Percentiles rank a stretch among this genome's conserved stretches.
phyloP scores from a whole-genome alignment of 2,329 filamentous ascomycete genomes.

The Neophaeococcomyces mojaviensis region DNA sequence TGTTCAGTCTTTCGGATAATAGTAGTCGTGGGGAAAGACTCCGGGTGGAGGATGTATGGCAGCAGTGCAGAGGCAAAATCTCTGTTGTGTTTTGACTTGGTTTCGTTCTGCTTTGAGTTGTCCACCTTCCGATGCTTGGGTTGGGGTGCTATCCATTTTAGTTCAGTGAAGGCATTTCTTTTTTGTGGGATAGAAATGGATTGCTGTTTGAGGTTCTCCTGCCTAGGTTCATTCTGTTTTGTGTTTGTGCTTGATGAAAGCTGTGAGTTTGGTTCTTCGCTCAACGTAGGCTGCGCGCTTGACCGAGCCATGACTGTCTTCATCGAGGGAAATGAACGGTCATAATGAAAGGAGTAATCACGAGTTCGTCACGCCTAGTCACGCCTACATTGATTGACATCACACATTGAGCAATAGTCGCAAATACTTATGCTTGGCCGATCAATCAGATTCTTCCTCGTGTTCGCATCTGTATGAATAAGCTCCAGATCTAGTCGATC shows the following conservation, averaged over 20 bases:
- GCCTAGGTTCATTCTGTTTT: neutral
- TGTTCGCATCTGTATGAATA: too few species aligned
- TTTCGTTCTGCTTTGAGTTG: constrained; percentile 1
- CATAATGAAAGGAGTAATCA: too few species aligned
- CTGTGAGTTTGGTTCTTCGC: neutral
- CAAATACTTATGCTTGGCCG: too few species aligned
- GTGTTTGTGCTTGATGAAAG: neutral
- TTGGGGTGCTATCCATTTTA: constrained; percentile 43
- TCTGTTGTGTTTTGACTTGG: neutral
- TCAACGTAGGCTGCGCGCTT: too few species aligned
- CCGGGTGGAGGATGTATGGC: constrained; percentile 58
- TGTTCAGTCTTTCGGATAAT: constrained; percentile 56
- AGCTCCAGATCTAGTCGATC: too few species aligned
- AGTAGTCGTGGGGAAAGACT: constrained; percentile 52
- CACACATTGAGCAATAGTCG: too few species aligned
- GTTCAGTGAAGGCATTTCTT: constrained; percentile 38
- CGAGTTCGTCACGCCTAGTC: too few species aligned
- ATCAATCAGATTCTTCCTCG: too few species aligned
- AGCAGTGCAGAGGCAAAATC: constrained; percentile 45
- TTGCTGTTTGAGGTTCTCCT: neutral
- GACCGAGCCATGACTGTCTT: too few species aligned
- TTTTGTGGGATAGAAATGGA: constrained; percentile 24
- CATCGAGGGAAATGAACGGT: too few species aligned
- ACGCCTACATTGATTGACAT: too few species aligned
- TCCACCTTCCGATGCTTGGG: constrained; percentile 22